phyloP scores from a whole-genome alignment of 371 early-diverging fungal genomes.

The Catenaria anguillulae region DNA sequence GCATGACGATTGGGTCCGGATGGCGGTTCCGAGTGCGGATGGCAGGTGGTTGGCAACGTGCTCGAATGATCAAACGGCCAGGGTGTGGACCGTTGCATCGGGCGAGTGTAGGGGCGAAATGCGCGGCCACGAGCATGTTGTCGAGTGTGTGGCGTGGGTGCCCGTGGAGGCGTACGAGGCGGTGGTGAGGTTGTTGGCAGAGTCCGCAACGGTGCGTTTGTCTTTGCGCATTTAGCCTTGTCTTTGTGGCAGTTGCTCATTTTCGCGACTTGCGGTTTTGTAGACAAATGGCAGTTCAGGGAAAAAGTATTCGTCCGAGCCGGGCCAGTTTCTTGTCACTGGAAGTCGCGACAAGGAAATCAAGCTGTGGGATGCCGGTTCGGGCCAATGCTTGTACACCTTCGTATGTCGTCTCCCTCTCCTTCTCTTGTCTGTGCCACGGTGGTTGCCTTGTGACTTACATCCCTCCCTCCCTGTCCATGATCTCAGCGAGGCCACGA shows the following conservation, averaged over 20 bases:
- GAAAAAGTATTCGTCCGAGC: too few relatives aligned
- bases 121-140: conserved; percentile 86
- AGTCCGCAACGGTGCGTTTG: not conserved
- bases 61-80: conserved; percentile 70
- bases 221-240: too few relatives aligned
- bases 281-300: too few relatives aligned
- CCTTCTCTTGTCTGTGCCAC: not conserved
- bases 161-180: conserved; percentile 46
- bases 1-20: conserved; percentile 65
- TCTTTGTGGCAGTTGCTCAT: too few relatives aligned
- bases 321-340: conserved; percentile 58
- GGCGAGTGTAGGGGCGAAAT: conserved; percentile 62
- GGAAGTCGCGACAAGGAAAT: conserved; percentile 82
- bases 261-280: too few relatives aligned
- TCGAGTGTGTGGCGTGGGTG: conserved; percentile 74
- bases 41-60: conserved; percentile 52
- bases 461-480: too few relatives aligned
- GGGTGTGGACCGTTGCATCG: conserved; percentile 61
- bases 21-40: conserved; percentile 49
- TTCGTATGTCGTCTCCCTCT: not conserved
- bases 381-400: conserved; percentile 1
- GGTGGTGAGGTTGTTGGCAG: conserved; percentile 42
- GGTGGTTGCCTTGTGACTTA: conserved; percentile 4
- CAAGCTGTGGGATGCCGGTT: conserved; percentile 49
- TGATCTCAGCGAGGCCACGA: conserved; percentile 88